phyloP scores from a whole-genome alignment of 306 rosid species.

The Inga oerstediana region DNA sequence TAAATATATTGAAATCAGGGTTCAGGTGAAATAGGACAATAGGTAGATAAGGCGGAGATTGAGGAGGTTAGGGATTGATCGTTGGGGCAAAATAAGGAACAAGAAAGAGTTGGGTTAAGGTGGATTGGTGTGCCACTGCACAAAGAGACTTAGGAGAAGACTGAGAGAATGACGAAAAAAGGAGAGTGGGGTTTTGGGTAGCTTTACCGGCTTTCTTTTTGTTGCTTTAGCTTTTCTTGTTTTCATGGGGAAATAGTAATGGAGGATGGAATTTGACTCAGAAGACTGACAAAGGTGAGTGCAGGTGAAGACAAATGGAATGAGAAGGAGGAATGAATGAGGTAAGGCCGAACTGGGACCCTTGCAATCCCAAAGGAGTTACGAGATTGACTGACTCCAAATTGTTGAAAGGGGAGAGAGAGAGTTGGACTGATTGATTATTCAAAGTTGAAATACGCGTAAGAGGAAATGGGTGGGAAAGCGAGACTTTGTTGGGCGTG shows the following conservation, averaged over 20 bases:
- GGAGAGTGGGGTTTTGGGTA: neutral
- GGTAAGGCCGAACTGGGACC: neutral
- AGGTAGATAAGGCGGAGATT: neutral
- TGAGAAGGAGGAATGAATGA: neutral
- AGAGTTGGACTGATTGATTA: neutral
- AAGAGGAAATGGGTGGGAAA: neutral
- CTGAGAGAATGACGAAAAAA: neutral
- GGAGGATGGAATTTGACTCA: conserved; percentile 2
- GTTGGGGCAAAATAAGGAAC: conserved; percentile 7
- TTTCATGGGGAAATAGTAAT: neutral
- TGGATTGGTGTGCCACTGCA: conserved; percentile 21
- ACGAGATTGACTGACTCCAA: neutral
- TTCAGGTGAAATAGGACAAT: conserved; percentile 32
- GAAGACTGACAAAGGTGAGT: neutral
- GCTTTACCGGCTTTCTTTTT: too few relatives aligned
- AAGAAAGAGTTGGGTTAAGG: conserved; percentile 20
- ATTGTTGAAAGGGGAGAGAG: neutral
- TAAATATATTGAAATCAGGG: neutral
- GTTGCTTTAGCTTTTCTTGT: neutral
- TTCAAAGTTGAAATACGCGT: conserved; percentile 38
- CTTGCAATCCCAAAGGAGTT: neutral
- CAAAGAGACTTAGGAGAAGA: neutral
- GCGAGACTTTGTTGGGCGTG: neutral
- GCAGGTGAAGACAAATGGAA: neutral
- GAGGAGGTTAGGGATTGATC: neutral